Evolutionary conservation across 257 asterid species (phyloP), one percentile per base, ranked within the genome.

Genomic region (Primulina huaijiensis): DNA sequence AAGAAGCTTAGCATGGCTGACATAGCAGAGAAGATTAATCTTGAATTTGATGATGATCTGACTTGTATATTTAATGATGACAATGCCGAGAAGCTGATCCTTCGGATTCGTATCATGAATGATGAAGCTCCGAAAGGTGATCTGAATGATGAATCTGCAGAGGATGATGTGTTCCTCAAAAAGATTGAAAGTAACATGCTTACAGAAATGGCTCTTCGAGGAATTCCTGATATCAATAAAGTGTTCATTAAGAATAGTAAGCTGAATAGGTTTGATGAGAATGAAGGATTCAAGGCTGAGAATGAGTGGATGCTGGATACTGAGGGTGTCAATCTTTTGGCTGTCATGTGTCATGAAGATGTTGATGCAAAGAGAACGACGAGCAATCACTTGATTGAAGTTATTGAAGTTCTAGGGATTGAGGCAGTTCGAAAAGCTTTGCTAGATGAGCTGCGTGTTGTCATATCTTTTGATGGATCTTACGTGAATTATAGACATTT

Each of bases 1-100:
- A 94, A 94, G 90, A 94, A 94, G 80, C 92, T 94, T 53, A 94
- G 96, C 82, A 94, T 94, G 99, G 97, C 99, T 38, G 96, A 91
- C 77, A 94, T 94, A 77, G 97, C 99, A n/a, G 97, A 85, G 77
- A 94, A 91, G 84, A 91, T 94, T 60, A 89, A 89, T 82, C 87
- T 77, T 62, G 99, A 94, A 79, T 94, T 94, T 69, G 96, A 91
- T 72, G 95, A 88, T 68, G 99, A 94, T 76, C 83, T 94, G 66
- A 86, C 97, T 0, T 94, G 97, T 73, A 94, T 94, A 73, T 94
- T 88, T 82, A 94, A 91, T 33, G 99, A 94, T 78, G 99, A 94
- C 70, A 94, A 94, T 72, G 99, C 99, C 50, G 99, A 91, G 40
- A 94, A 94, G 75, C 82, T 94, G 77, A 94, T 94, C 74, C 99